Evolutionary conservation across 2,329 filamentous ascomycete species (phyloP).

Genomic region (Clarireedia paspali): DNA sequence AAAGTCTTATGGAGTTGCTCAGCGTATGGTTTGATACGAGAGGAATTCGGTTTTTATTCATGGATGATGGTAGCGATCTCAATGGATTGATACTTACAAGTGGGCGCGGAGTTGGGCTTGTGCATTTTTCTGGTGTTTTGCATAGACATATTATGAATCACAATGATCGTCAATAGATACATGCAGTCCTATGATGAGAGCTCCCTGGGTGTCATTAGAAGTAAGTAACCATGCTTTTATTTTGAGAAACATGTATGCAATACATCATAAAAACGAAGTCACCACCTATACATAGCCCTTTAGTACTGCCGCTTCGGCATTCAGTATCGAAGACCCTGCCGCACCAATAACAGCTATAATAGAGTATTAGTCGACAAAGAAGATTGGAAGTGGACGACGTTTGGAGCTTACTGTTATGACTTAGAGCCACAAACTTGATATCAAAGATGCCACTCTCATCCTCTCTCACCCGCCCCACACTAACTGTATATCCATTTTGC

Average conservation of each 20-base stretch:
- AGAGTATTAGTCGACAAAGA: too few species aligned
- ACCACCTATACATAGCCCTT: slow-evolving; percentile 68
- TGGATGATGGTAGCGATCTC: too few species aligned
- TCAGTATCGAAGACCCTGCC: slow-evolving; percentile 91
- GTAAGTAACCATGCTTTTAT: not conserved
- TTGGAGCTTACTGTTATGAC: slow-evolving; percentile 55
- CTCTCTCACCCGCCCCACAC: slow-evolving; percentile 72
- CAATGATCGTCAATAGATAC: too few species aligned
- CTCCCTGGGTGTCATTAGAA: not conserved
- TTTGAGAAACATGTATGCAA: not conserved
- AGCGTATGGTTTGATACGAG: too few species aligned
- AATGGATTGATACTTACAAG: too few species aligned
- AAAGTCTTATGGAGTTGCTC: too few species aligned
- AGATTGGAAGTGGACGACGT: too few species aligned
- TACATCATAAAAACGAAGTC: not conserved
- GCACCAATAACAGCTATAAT: slow-evolving; percentile 75
- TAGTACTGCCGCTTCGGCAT: slow-evolving; percentile 84
- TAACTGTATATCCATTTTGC: slow-evolving; percentile 80
- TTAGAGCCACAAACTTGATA: slow-evolving; percentile 88
- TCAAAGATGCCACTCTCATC: slow-evolving; percentile 88
- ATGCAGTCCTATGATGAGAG: too few species aligned
- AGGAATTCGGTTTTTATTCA: too few species aligned
- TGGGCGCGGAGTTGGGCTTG: too few species aligned
- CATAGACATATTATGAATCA: too few species aligned
- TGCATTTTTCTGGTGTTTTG: too few species aligned